A percentile compares a stretch with the other conserved stretches of the same genome.
phyloP scores from a whole-genome alignment of 208 protist genomes.

The Leishmania martiniquensis region DNA sequence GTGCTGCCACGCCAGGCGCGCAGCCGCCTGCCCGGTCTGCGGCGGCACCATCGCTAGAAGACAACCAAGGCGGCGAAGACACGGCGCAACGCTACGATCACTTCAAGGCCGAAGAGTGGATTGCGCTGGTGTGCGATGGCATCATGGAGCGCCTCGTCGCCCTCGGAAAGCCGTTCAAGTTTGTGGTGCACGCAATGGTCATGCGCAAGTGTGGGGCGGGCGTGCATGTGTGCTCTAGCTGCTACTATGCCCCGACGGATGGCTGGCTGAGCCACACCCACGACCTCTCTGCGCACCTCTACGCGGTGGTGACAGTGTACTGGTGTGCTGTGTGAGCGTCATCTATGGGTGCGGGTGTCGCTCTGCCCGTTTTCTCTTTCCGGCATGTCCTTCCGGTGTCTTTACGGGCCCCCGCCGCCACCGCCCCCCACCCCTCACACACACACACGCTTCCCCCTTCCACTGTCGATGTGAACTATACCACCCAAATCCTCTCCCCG shows the following conservation, averaged over 20 bases:
- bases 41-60: constrained; percentile 8
- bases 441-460: background rate
- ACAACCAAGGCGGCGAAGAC: constrained; percentile 39
- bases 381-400: background rate
- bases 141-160: constrained; percentile 82
- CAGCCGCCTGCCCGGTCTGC: no score
- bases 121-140: constrained; percentile 82
- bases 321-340: constrained; percentile 74
- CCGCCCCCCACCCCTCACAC: no score
- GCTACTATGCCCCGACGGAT: constrained; percentile 78
- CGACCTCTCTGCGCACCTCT: constrained; percentile 84
- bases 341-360: background rate
- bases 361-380: background rate
- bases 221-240: constrained; percentile 86
- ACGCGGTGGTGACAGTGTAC: constrained; percentile 85
- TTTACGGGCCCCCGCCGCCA: background rate
- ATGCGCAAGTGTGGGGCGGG: constrained; percentile 87
- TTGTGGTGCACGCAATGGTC: constrained; percentile 78
- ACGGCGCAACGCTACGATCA: constrained; percentile 84
- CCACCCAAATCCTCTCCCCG: background rate
- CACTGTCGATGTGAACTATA: constrained; percentile 2
- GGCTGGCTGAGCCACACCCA: constrained; percentile 87
- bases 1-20: no score
- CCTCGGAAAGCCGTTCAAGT: constrained; percentile 88
- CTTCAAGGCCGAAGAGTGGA: constrained; percentile 69